phyloP scores from a whole-genome alignment of 1,139 yeast genomes.

The Candida sanyaensis region DNA sequence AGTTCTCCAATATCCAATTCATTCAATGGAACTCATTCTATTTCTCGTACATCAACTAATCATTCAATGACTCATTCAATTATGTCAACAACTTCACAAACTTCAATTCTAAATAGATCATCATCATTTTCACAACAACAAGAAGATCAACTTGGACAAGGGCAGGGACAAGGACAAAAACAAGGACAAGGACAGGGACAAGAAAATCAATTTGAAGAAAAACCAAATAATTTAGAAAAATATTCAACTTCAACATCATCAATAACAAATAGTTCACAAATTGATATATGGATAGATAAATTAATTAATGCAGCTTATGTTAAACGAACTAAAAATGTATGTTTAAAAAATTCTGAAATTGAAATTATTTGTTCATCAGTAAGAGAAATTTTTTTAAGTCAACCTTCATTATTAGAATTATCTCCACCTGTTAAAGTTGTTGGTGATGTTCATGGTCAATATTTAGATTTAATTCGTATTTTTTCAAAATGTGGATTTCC shows the following conservation, averaged over 20 bases:
- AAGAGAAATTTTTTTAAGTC: slow-evolving; percentile 68
- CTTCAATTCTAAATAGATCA: slow-evolving; percentile 7
- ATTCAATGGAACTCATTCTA: slow-evolving; percentile 6
- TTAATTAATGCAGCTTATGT: slow-evolving; percentile 93
- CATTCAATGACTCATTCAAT: slow-evolving; percentile 27
- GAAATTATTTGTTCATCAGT: slow-evolving; percentile 84
- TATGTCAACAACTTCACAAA: slow-evolving; percentile 25
- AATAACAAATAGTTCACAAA: slow-evolving; percentile 50
- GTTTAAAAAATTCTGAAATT: slow-evolving; percentile 85
- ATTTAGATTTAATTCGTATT: slow-evolving; percentile 70
- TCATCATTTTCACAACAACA: slow-evolving; percentile 5
- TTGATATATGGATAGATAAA: slow-evolving; percentile 88
- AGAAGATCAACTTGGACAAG: slow-evolving; percentile 6
- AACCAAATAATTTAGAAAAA: slow-evolving; percentile 7
- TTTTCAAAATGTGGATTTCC: slow-evolving; percentile 81
- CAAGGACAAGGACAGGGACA: slow-evolving; percentile 10
- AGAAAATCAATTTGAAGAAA: slow-evolving; percentile 6
- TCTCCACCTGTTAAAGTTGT: slow-evolving; percentile 87
- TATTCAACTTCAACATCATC: slow-evolving; percentile 17
- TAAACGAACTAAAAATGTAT: slow-evolving; percentile 84
- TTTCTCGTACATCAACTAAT: slow-evolving; percentile 38
- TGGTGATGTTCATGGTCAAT: slow-evolving; percentile 89
- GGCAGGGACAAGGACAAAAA: slow-evolving; percentile 8
- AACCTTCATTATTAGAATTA: slow-evolving; percentile 73
- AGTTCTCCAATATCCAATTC: slow-evolving; percentile 26